These are phyloP conservation scores for Blastocystis sp. DNA, from an alignment of 352 stramenopile species.

Conservation along the genomic window DNA sequence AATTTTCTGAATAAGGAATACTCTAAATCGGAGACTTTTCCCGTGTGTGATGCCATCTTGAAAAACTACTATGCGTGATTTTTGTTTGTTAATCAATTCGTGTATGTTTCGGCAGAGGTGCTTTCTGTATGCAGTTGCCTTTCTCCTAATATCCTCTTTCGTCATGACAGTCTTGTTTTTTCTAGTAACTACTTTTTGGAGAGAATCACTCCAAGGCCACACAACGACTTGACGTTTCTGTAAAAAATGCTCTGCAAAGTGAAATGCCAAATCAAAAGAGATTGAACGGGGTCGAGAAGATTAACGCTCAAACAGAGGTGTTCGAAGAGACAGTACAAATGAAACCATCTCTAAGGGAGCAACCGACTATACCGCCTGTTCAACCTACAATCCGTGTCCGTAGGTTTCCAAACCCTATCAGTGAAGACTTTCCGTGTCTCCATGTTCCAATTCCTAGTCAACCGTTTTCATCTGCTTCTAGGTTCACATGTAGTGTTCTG, in stretches of 20 bases:
- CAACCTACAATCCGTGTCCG: neutral
- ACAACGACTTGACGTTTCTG: no score
- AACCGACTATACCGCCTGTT: neutral
- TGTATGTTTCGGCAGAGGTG: neutral
- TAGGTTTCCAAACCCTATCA: neutral
- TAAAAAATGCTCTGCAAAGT: no score
- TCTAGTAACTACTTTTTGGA: no score
- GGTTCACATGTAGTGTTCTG: neutral
- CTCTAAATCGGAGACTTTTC: neutral
- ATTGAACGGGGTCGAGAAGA: no score
- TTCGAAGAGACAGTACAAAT: no score
- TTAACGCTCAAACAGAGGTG: no score
- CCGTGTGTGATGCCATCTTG: neutral
- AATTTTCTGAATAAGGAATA: neutral
- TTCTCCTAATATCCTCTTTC: neutral
- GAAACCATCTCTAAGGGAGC: neutral
- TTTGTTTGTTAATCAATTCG: neutral
- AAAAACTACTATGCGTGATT: neutral
- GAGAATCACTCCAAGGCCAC: no score
- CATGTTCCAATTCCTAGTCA: neutral
- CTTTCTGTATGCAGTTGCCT: neutral
- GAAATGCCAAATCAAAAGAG: no score
- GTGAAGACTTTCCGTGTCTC: neutral
- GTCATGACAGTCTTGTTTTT: neutral
- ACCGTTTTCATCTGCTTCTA: neutral